These are phyloP conservation scores for Phaeolepiota aurea DNA, from an alignment of 768 basidiomycete genomes.

Conservation along the genomic window DNA sequence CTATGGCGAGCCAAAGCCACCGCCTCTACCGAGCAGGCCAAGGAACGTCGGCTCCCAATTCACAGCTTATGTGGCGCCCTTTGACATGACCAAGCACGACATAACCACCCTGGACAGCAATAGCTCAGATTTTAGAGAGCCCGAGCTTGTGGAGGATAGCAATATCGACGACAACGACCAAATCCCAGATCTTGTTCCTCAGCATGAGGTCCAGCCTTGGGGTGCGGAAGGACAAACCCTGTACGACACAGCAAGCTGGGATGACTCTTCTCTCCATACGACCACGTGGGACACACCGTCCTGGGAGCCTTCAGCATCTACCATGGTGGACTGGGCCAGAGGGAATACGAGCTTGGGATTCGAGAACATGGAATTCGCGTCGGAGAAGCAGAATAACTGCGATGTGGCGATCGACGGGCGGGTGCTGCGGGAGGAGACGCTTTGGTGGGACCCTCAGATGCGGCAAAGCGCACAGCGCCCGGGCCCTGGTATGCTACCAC, in stretches of 20 bases:
- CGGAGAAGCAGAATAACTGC: constrained; percentile 11
- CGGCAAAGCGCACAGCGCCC: constrained; percentile 44
- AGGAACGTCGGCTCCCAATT: constrained; percentile 32
- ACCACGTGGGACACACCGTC: not conserved
- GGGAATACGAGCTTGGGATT: constrained; percentile 7
- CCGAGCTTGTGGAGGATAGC: constrained; percentile 44
- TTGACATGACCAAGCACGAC: constrained; percentile 27
- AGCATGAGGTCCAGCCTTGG: constrained; percentile 17
- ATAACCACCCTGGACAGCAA: constrained; percentile 19
- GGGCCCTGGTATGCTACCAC: constrained; percentile 63
- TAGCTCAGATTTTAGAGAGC: constrained; percentile 39
- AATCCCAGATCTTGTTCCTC: constrained; percentile 31
- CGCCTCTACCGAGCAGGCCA: constrained; percentile 29
- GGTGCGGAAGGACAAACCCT: constrained; percentile 6
- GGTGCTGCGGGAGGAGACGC: constrained; percentile 47
- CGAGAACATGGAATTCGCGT: constrained; percentile 17
- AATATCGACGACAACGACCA: constrained; percentile 23
- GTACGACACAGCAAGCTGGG: constrained; percentile 3
- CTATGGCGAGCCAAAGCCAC: constrained; percentile 26
- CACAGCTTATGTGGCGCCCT: constrained; percentile 28
- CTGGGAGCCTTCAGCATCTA: too few species aligned
- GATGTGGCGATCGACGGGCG: constrained; percentile 52
- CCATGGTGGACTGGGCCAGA: constrained; percentile 1
- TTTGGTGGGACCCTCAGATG: constrained; percentile 59
- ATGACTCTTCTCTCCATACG: not conserved